Base-by-base conservation (phyloP, 768 basidiomycete species). In the Boletus huronensis region DNA sequence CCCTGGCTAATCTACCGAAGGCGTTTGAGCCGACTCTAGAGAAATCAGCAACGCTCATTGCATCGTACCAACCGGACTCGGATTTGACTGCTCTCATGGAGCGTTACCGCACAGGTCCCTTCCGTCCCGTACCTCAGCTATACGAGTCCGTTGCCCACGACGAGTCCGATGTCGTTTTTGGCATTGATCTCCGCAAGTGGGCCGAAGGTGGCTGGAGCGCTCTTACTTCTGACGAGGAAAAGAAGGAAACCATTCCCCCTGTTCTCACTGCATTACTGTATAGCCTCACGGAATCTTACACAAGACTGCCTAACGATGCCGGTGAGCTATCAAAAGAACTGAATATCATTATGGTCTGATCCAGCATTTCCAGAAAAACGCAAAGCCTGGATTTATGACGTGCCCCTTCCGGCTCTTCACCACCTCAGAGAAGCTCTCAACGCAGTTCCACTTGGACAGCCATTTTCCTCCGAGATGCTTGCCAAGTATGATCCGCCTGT, bases 361-460 rank as follows among this genome's bases (percentile, higher is more conserved):
- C 13, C 17, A 34, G 52, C n/a, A 21, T 50, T 13, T 34, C 5
- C 65, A 85, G 94, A 95, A 68, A 88, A 83, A 66, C 84, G 95
- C 54, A 93, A 88, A 74, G 75, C 87, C 4, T 98, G 95, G 95
- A 90, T 98, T 50, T 98, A 97, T 71, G 93, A 98, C 62, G 89
- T 91, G 4, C 93, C 94, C 1, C 79, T 98, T 6, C 76, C 83
- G 2, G 82, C 84, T 25, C 81, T 89, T 16, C 95, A 98, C 63
- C 87, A 88, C 54, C 83, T 98, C 29, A 85, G 95, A 53, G 90
- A 93, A 70, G 78, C 79, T 6, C 75, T 98, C 50, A 96, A 97
- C 66, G 82, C 79, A 10, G 72, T 89, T n/a, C 85, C 81, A 7
- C 68, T 70, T 52, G 64, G 73, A 55, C 70, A 76, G 29, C 74